A percentile compares a stretch with the other conserved stretches of the same genome.
These are phyloP conservation scores for Hymenoscyphus linearis DNA, from an alignment of 2,329 filamentous ascomycete genomes.

Conservation along the genomic window DNA sequence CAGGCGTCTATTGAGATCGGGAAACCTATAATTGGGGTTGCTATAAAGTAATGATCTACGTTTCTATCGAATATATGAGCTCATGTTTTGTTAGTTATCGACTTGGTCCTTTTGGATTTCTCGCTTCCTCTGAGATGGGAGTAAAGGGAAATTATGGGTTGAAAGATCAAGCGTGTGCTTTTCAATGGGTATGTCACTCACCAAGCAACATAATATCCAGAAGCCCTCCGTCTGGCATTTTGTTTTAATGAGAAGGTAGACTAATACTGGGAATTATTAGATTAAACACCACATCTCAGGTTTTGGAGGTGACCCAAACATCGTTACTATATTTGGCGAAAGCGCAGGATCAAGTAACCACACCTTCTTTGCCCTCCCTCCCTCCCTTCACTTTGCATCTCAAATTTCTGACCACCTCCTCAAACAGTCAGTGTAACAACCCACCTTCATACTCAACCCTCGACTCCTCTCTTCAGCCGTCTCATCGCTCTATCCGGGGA, in stretches of 20 bases:
- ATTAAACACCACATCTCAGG: slow-evolving; percentile 26
- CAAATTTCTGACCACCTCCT: neutral
- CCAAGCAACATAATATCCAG: no score
- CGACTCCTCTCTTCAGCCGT: slow-evolving; percentile 13
- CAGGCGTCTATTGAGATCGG: slow-evolving; percentile 10
- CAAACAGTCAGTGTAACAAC: slow-evolving; percentile 14
- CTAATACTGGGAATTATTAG: neutral
- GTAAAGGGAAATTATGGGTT: slow-evolving; percentile 16
- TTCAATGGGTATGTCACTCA: slow-evolving; percentile 25
- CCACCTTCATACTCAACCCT: slow-evolving; percentile 6
- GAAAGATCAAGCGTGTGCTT: slow-evolving; percentile 20
- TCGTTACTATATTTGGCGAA: slow-evolving; percentile 37
- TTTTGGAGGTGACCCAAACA: slow-evolving; percentile 31
- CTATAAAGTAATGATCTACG: slow-evolving; percentile 14
- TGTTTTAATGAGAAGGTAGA: no score
- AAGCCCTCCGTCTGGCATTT: no score
- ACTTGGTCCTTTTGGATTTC: slow-evolving; percentile 17
- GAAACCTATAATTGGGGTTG: slow-evolving; percentile 18
- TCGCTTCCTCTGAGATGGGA: slow-evolving; percentile 14
- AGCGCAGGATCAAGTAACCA: slow-evolving; percentile 25
- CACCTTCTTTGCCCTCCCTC: neutral
- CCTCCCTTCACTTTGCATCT: neutral
- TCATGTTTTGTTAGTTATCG: slow-evolving; percentile 15
- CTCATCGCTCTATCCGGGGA: slow-evolving; percentile 20
- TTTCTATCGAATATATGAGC: neutral